phyloP scores from a whole-genome alignment of 129 eudicot genomes.

The Artemisia tridentata region DNA sequence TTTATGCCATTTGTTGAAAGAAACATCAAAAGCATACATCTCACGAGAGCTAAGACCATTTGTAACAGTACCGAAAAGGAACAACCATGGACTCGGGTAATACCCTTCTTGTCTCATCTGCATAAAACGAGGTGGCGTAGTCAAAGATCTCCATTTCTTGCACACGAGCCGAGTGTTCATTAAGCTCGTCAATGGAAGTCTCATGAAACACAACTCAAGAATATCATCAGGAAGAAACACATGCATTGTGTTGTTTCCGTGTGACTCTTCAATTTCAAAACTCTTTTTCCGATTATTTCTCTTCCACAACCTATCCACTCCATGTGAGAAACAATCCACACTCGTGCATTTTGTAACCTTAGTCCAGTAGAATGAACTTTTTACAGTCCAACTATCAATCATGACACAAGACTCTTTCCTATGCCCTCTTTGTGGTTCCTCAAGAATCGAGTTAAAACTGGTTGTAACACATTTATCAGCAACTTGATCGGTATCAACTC shows the following conservation, averaged over 20 bases:
- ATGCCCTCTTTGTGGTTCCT: too few species aligned
- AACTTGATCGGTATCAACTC: too few species aligned
- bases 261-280: slow-evolving; percentile 33
- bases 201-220: slow-evolving; percentile 78
- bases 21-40: slow-evolving; percentile 51
- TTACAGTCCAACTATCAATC: too few species aligned
- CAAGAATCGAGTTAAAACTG: too few species aligned
- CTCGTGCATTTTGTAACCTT: too few species aligned
- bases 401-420: too few species aligned
- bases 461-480: too few species aligned
- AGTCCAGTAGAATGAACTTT: too few species aligned
- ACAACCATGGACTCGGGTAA: slow-evolving; percentile 60
- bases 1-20: slow-evolving; percentile 63
- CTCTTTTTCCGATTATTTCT: slow-evolving; percentile 37
- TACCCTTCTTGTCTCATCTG: slow-evolving; percentile 62
- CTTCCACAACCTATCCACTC: slow-evolving; percentile 66
- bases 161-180: slow-evolving; percentile 91
- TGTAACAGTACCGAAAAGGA: too few species aligned
- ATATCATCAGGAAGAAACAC: slow-evolving; percentile 84
- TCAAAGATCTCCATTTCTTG: slow-evolving; percentile 78
- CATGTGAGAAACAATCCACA: slow-evolving; percentile 77
- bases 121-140: slow-evolving; percentile 59
- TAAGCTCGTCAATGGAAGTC: slow-evolving; percentile 76
- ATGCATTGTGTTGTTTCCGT: slow-evolving; percentile 32
- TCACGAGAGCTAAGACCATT: too few species aligned